Evolutionary conservation across 805 yeast species (phyloP).

Genomic region (Spathaspora girioi): DNA sequence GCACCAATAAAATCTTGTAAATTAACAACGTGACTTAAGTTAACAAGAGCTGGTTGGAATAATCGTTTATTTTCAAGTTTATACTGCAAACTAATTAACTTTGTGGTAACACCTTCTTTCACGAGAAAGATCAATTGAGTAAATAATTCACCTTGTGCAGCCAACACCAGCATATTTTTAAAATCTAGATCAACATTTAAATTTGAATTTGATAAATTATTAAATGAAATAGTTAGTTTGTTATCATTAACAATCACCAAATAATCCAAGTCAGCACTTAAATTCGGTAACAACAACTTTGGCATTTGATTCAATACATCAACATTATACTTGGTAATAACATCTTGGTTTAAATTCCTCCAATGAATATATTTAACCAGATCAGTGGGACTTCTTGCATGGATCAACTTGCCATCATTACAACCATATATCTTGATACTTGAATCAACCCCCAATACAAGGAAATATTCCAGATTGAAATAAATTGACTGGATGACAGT

Average conservation of each 20-base stretch:
- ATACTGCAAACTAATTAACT: conserved; percentile 14
- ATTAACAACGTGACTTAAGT: conserved; percentile 23
- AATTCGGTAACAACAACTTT: conserved; percentile 16
- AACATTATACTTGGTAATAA: conserved; percentile 19
- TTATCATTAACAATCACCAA: conserved; percentile 24
- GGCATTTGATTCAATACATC: conserved; percentile 34
- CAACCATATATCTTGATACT: conserved; percentile 43
- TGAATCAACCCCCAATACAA: conserved; percentile 41
- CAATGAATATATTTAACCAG: conserved; percentile 16
- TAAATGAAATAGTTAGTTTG: conserved; percentile 26
- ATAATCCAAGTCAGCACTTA: conserved; percentile 13
- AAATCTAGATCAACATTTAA: conserved; percentile 19
- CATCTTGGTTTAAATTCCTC: conserved; percentile 9
- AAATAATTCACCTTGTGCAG: conserved; percentile 18
- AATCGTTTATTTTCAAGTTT: conserved; percentile 10
- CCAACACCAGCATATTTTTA: conserved; percentile 8
- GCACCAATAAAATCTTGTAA: conserved; percentile 19
- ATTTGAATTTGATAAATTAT: conserved; percentile 21
- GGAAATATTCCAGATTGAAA: conserved; percentile 38
- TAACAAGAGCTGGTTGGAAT: conserved; percentile 19
- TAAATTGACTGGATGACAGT: conserved; percentile 27
- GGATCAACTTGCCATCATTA: conserved; percentile 41
- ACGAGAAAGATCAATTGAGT: conserved; percentile 23
- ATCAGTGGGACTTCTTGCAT: conserved; percentile 16
- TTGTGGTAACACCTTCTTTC: conserved; percentile 6